Base-by-base conservation (phyloP, 1,284 basidiomycete genomes). In the Ustilago nuda region DNA sequence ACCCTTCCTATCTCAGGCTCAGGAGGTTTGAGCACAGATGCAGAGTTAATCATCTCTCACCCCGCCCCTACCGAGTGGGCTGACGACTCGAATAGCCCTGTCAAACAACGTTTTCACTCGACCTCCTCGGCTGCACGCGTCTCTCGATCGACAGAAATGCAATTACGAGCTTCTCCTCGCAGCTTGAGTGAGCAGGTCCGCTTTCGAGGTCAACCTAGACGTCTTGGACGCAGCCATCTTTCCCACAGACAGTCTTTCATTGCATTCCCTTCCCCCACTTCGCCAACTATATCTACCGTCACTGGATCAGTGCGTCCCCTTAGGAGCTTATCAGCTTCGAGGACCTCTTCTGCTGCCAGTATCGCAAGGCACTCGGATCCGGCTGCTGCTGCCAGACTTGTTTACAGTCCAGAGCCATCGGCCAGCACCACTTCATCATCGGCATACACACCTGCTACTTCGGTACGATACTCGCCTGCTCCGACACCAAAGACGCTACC, bases 31-130 rank as follows among this genome's bases (percentile, higher is more conserved):
- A 65, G 55, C 57, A 76, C 68, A 4, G 73, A 76, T 65, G 73
- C 73, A 12, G 73, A 76, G 45, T 59, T 76, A 8, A 59, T 76
- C 39, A 68, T 76, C 8, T 65, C 68, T 1, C 36, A 76, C 45
- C 73, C 73, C 0, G 37, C 51, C 9, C 68, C 73, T 1, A 68
- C 73, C 37, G 62, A 67, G 11, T 76, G 73, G 73, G 73, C 73
- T 0, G 73, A 76, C 23, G 73, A 72, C 9, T 4, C 36, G 19
- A 45, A 17, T 2, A 45, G 43, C n/a, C 43, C 43, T 36, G 56
- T 15, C 54, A 61, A 55, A n/a, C 41, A 15, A 37, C 48, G 30
- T 39, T 46, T 46, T 35, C 17, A 27, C 32, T 61, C 23, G 41
- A 11, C 27, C 12, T 13, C 15, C 32, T n/a, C 32, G 13, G 37